phyloP scores from a whole-genome alignment of 768 basidiomycete species.

The Suillus alpinus region DNA sequence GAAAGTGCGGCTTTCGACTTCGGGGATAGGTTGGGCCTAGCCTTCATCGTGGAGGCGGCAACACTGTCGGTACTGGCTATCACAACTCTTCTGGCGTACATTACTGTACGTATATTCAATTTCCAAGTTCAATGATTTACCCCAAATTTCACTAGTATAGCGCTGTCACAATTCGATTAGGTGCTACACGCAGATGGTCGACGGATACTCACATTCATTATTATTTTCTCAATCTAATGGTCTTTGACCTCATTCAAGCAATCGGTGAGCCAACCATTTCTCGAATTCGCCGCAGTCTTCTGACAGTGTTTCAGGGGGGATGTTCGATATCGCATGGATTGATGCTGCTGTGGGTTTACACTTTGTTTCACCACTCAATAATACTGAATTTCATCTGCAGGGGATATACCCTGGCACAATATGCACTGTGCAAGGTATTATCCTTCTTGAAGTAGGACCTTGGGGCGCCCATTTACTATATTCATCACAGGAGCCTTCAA shows the following conservation, averaged over 20 bases:
- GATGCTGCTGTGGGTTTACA: slow-evolving; percentile 26
- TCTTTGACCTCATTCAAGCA: slow-evolving; percentile 32
- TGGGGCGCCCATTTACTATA: background rate
- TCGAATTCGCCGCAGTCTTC: background rate
- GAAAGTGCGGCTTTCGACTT: slow-evolving; percentile 13
- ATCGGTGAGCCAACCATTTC: slow-evolving; percentile 21
- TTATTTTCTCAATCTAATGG: slow-evolving; percentile 31
- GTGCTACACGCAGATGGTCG: slow-evolving; percentile 26
- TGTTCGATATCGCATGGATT: slow-evolving; percentile 37
- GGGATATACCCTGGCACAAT: slow-evolving; percentile 25
- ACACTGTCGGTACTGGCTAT: slow-evolving; percentile 29
- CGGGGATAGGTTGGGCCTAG: slow-evolving; percentile 27
- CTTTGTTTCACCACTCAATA: background rate
- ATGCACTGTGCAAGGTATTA: slow-evolving; percentile 36
- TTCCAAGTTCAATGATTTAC: too few species aligned
- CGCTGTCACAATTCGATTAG: slow-evolving; percentile 21
- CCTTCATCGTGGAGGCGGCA: slow-evolving; percentile 30
- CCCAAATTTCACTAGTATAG: slow-evolving; percentile 20
- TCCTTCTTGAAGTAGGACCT: background rate
- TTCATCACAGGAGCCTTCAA: slow-evolving; percentile 31
- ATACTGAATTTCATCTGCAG: slow-evolving; percentile 13
- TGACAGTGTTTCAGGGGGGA: slow-evolving; percentile 28
- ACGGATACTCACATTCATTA: slow-evolving; percentile 32
- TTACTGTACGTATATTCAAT: slow-evolving; percentile 18
- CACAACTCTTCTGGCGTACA: slow-evolving; percentile 25